Base-by-base conservation (phyloP, 441 rosid genomes). In the Populus hybrid region DNA sequence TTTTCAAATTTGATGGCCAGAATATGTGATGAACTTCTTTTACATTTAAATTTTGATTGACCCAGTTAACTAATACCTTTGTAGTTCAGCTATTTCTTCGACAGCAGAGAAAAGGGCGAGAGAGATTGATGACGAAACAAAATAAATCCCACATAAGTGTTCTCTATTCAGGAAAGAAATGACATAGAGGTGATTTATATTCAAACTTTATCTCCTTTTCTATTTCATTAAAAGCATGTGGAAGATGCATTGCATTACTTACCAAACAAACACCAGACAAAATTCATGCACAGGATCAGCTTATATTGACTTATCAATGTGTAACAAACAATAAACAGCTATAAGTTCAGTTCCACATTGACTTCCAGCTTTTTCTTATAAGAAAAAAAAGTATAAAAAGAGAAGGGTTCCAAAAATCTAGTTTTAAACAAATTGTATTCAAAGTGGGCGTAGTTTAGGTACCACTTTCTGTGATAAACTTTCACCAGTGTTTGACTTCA, bases 401-500 rank as follows among this genome's bases (percentile, higher is more conserved):
- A 20, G 26, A 21, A 21, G 69, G 38, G 8, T 24, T 50, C 57
- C 73, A 12, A 28, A 30, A 24, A 63, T 18, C 32, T 38, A 20
- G 32, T 10, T 21, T 21, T 24, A 66, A 77, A 11, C 66, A 65
- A 65, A 8, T 54, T 30, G 38, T 26, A 28, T n/a, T 70, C 42
- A 81, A 36, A 57, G 66, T 26, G 64, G n/a, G 68, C 66, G 26
- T 70, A 70, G 66, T 85, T 46, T 63, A 61, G 74, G 74, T 40
- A 73, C 86, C 61, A 89, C 97, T 87, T 86, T 84, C 82, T 80
- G 83, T 42, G 79, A 79, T 67, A 64, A 75, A 87, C 73, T 81
- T 59, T 75, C 84, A 79, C 75, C 82, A 74, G 85, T 75, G 59
- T 83, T 83, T 79, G 94, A 90, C 84, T 91, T 90, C 82, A 92